These are phyloP conservation scores for Achlya hypogyna DNA, from an alignment of 352 stramenopile genomes.

Conservation along the genomic window DNA sequence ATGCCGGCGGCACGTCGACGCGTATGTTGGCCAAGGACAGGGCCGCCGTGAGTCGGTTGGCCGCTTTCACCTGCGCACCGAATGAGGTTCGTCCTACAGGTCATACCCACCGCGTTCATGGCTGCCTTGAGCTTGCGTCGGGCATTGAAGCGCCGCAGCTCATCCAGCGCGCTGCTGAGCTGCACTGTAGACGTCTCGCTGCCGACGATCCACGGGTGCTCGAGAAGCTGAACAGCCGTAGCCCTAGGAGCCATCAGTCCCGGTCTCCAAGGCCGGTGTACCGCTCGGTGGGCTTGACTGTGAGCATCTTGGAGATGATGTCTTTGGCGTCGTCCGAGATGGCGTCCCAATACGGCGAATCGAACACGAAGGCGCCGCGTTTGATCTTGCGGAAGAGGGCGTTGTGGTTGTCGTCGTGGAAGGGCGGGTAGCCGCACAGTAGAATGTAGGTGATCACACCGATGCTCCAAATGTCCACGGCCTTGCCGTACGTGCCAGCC, in stretches of 20 bases:
- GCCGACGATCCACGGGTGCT: constrained; percentile 71
- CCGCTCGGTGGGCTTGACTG: constrained; percentile 85
- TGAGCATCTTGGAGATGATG: constrained; percentile 88
- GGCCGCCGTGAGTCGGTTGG: too few species aligned
- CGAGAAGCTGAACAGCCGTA: constrained; percentile 43
- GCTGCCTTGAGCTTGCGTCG: constrained; percentile 92
- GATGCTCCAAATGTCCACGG: constrained; percentile 85
- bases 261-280: constrained; percentile 23
- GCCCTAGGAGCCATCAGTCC: constrained; percentile 32
- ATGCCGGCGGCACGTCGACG: too few species aligned
- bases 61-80: not conserved
- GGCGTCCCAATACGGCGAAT: constrained; percentile 93
- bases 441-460: constrained; percentile 86
- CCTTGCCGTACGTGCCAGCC: constrained; percentile 66
- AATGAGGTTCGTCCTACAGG: not conserved
- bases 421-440: constrained; percentile 78
- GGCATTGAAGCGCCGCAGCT: constrained; percentile 91
- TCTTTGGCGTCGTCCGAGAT: constrained; percentile 92
- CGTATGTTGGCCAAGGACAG: not conserved
- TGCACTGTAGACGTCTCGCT: constrained; percentile 63
- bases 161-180: constrained; percentile 86
- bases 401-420: constrained; percentile 90
- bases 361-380: constrained; percentile 90
- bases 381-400: constrained; percentile 94
- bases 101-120: constrained; percentile 69